Evolutionary conservation across 441 rosid species (phyloP).

Genomic region (Codiaeum variegatum): DNA sequence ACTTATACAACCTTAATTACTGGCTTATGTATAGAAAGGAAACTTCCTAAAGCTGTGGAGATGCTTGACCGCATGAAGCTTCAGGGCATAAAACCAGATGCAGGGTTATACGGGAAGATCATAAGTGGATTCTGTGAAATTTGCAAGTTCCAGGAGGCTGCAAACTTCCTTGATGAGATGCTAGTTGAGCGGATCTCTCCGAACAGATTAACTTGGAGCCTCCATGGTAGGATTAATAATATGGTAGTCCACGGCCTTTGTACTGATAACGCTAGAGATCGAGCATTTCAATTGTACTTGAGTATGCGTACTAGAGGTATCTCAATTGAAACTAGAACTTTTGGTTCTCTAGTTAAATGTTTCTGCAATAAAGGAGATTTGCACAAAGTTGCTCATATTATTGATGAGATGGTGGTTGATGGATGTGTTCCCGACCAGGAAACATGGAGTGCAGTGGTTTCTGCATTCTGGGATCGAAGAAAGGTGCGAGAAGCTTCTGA

Average conservation of each 20-base stretch:
- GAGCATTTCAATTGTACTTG: conserved; percentile 58
- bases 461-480: conserved; percentile 15
- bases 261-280: conserved; percentile 33
- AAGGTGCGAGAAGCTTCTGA: conserved; percentile 12
- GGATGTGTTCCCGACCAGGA: conserved; percentile 54
- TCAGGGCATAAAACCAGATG: conserved; percentile 86
- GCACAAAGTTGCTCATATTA: conserved; percentile 49
- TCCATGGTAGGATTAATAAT: conserved; percentile 67
- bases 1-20: conserved; percentile 62
- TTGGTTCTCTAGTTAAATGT: conserved; percentile 41
- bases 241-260: conserved; percentile 60
- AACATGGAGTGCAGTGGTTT: conserved; percentile 22
- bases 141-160: conserved; percentile 67
- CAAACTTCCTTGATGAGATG: conserved; percentile 91
- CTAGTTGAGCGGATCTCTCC: conserved; percentile 55
- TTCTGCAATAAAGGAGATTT: conserved; percentile 55
- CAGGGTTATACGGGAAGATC: conserved; percentile 73
- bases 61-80: conserved; percentile 84
- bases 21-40: conserved; percentile 74
- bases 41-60: conserved; percentile 58
- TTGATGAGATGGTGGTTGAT: conserved; percentile 64
- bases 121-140: conserved; percentile 52
- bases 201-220: conserved; percentile 67
- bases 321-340: conserved; percentile 47
- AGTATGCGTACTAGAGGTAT: conserved; percentile 71